These are phyloP conservation scores for Colletotrichum agaves DNA, from an alignment of 2,329 filamentous ascomycete species.

Conservation along the genomic window DNA sequence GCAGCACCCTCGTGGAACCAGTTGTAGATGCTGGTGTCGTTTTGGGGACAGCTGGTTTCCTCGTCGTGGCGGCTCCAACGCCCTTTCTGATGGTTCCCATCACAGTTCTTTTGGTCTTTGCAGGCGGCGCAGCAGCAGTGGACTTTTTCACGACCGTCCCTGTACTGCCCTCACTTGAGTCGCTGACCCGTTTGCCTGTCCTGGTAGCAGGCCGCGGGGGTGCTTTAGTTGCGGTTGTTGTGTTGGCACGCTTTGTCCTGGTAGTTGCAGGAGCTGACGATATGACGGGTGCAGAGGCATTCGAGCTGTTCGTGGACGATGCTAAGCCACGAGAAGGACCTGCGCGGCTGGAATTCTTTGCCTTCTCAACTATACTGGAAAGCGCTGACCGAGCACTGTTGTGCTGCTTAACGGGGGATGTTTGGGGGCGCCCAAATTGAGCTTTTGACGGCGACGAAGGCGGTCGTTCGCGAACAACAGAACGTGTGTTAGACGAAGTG, in stretches of 20 bases:
- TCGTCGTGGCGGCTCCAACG: conserved; percentile 58
- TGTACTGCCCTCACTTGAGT: conserved; percentile 71
- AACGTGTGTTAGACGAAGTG: conserved; percentile 82
- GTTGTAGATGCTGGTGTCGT: conserved; percentile 54
- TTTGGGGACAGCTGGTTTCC: conserved; percentile 59
- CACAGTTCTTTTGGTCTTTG: conserved; percentile 61
- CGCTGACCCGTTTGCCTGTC: conserved; percentile 66
- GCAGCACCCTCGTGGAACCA: conserved; percentile 63
- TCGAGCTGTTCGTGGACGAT: conserved; percentile 56
- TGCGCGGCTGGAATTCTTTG: conserved; percentile 65
- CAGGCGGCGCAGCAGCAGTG: conserved; percentile 48
- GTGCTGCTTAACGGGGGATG: conserved; percentile 66
- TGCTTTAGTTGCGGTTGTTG: conserved; percentile 49
- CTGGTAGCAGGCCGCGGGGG: conserved; percentile 55
- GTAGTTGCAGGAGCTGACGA: conserved; percentile 44
- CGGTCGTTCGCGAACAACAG: conserved; percentile 64
- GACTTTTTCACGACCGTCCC: conserved; percentile 72
- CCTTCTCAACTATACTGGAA: conserved; percentile 69
- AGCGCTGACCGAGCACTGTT: conserved; percentile 55
- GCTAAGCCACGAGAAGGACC: conserved; percentile 58
- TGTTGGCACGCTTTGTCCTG: conserved; percentile 47
- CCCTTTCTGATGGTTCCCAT: conserved; percentile 66
- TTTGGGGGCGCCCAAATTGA: conserved; percentile 67
- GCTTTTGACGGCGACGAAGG: conserved; percentile 65
- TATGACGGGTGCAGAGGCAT: conserved; percentile 37